Percentiles rank a stretch among this genome's conserved stretches.
Conservation (phyloP, 306 rosid species). For the Prosopis cineraria region DNA sequence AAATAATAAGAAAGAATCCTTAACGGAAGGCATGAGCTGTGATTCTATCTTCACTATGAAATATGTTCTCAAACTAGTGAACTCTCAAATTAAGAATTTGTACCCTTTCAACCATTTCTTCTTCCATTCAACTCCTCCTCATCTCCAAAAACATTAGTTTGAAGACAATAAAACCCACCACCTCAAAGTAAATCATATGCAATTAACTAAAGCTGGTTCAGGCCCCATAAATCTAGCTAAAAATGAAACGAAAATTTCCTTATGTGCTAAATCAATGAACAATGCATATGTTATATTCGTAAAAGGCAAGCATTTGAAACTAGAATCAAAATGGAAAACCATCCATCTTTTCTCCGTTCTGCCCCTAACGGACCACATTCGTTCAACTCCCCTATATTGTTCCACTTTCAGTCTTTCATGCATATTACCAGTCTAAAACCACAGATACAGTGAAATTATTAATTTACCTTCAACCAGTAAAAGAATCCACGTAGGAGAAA, state of each 20-base stretch:
- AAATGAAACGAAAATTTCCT: background rate
- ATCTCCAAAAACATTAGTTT: background rate
- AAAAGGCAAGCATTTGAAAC: background rate
- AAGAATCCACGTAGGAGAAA: constrained; percentile 76
- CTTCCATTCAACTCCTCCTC: background rate
- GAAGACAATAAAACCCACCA: background rate
- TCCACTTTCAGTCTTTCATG: background rate
- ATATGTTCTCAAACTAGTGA: background rate
- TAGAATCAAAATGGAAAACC: background rate
- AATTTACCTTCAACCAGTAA: constrained; percentile 75
- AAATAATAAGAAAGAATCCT: background rate
- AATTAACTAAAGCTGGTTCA: constrained; percentile 11
- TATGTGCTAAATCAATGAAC: constrained; percentile 1
- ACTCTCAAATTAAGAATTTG: background rate
- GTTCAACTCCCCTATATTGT: background rate
- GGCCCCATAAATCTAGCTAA: constrained; percentile 5
- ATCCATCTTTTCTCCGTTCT: background rate
- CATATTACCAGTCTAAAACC: background rate
- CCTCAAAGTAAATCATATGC: constrained; percentile 9
- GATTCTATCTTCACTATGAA: background rate
- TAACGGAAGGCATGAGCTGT: background rate
- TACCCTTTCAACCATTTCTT: background rate
- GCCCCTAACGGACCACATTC: background rate
- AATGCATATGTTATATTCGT: background rate
- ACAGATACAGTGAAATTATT: constrained; percentile 24